Evolutionary conservation across 176 grass and related monocot genomes (phyloP).

Genomic region (Phyllostachys edulis): DNA sequence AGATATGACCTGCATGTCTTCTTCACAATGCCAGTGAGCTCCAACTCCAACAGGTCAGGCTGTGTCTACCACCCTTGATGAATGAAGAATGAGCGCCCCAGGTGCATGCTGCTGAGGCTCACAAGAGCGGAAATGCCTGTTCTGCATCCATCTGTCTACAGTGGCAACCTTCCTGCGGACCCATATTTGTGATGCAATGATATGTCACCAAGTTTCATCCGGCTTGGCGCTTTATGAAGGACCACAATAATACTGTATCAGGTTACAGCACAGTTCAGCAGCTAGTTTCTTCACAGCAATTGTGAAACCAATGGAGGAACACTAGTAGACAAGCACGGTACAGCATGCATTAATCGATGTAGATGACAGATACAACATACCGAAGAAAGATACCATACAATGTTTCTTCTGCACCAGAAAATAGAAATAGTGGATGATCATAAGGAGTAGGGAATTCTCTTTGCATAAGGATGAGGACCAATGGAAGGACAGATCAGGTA

Average conservation of each 20-base stretch:
- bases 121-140: conserved; percentile 16
- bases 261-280: conserved; percentile 36
- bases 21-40: conserved; percentile 16
- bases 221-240: conserved; percentile 32
- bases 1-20: conserved; percentile 16
- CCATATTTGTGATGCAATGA: conserved; percentile 40
- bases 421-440: not conserved
- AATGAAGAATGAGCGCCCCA: conserved; percentile 19
- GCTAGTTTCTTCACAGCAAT: conserved; percentile 32
- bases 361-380: conserved; percentile 33
- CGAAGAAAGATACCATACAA: not conserved
- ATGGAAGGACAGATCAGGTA: not conserved
- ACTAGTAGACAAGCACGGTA: conserved; percentile 16
- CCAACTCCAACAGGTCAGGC: not conserved
- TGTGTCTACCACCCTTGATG: conserved; percentile 18
- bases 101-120: conserved; percentile 11
- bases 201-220: conserved; percentile 25
- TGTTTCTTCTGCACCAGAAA: conserved; percentile 22
- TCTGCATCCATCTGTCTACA: conserved; percentile 34
- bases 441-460: conserved; percentile 13
- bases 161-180: conserved; percentile 18
- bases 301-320: conserved; percentile 15
- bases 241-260: conserved; percentile 40
- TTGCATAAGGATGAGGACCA: conserved; percentile 6
- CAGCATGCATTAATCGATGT: conserved; percentile 31